Evolutionary conservation across 192 early-diverging fungal species (phyloP), one percentile per base, ranked within the genome.

Genomic region (Neocallimastix lanati): DNA sequence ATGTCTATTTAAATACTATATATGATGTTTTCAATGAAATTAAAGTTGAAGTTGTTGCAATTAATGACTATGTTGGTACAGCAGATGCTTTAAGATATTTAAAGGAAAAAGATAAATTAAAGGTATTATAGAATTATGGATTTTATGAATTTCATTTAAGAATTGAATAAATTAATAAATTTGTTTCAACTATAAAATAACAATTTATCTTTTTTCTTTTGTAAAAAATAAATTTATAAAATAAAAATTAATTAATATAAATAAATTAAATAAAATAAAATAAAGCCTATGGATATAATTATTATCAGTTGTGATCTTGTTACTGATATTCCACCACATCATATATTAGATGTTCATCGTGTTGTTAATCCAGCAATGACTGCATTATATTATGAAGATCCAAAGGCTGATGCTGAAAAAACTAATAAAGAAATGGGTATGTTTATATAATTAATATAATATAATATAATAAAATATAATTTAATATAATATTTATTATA

Each of bases 231-330:
- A 33, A 33, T 6, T 6, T 33, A 33, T 6, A 33, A 33, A 33
- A 33, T 33, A 33, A 33, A 4, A 21, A 21, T 21, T 50, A 21
- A 50, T 50, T 21, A 50, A 3, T 12, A 50, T 14, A 50, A 50
- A 2, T 21, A 50, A 25, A 67, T n/a, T 11, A 67, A 67, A n/a
- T n/a, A 67, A n/a, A 67, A 67, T 9, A 67, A 67, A n/a, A n/a
- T n/a, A 67, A 67, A 67, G 50, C 50, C 90, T 93, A 90, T 86
- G 40, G 95, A 98, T 83, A 95, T 98, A 76, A 92, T 99, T 67
- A 92, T 98, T 14, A 85, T 98, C 76, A 89, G 92, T 78, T 98
- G 95, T 84, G 98, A 99, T 85, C 82, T 95, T 35, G 87, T 97
- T 40, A 92, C 94, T n/a, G 92, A 95, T 33, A 86, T 95, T 18